phyloP scores from a whole-genome alignment of 352 stramenopile species.

The Phytophthora constricta region DNA sequence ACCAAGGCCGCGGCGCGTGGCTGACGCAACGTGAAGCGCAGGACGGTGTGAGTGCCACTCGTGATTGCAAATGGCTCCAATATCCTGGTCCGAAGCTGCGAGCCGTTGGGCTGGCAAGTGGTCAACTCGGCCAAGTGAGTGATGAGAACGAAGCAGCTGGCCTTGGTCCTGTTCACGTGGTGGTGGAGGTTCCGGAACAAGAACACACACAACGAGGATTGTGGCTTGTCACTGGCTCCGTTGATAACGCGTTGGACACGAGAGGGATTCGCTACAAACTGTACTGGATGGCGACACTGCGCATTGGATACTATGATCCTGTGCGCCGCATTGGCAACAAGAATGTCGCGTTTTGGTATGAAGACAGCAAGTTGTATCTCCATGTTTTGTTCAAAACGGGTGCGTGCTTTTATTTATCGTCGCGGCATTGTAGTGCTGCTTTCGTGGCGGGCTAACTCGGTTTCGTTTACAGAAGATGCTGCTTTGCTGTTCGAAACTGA shows the following conservation, averaged over 20 bases:
- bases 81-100: background rate
- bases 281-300: constrained; percentile 3
- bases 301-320: constrained; percentile 19
- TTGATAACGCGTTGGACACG: constrained; percentile 17
- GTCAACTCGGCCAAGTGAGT: constrained; percentile 16
- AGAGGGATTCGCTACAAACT: constrained; percentile 16
- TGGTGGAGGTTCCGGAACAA: background rate
- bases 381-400: constrained; percentile 6
- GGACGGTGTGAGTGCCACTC: constrained; percentile 3
- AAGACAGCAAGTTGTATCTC: constrained; percentile 12
- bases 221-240: constrained; percentile 17
- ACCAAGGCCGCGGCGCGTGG: constrained; percentile 12
- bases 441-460: background rate
- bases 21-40: background rate
- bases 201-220: background rate
- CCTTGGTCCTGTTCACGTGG: constrained; percentile 9
- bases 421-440: background rate
- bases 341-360: constrained; percentile 12
- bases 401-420: background rate
- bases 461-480: background rate
- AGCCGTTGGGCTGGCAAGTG: constrained; percentile 8
- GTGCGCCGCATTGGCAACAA: background rate
- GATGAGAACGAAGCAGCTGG: constrained; percentile 7
- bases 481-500: background rate
- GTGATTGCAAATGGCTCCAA: background rate